phyloP scores from a whole-genome alignment of 1,284 basidiomycete species.

The Ustanciosporium gigantosporum region DNA sequence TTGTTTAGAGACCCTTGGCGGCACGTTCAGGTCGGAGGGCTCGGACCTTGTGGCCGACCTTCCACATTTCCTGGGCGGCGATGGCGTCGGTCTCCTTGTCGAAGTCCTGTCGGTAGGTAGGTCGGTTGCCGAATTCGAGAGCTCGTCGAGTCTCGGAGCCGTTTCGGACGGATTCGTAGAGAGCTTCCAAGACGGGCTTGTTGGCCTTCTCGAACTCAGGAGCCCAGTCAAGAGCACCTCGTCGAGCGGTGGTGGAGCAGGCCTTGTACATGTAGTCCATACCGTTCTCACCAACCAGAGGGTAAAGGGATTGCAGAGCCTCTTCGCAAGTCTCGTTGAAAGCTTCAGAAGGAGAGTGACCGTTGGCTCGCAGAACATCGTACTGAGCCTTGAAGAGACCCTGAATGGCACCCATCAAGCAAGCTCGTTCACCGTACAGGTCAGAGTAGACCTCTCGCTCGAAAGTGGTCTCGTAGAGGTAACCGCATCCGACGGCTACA shows the following conservation, averaged over 20 bases:
- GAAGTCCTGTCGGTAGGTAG: constrained; percentile 91
- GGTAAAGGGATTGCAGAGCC: constrained; percentile 97
- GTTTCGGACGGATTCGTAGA: constrained; percentile 91
- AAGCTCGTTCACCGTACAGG: constrained; percentile 99
- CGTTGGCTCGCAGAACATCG: constrained; percentile 97
- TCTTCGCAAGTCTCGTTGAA: constrained; percentile 99
- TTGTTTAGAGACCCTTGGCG: constrained; percentile 42
- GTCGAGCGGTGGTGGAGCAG: constrained; percentile 97
- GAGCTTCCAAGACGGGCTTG: constrained; percentile 86
- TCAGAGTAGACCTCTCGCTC: constrained; percentile 99
- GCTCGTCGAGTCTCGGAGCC: constrained; percentile 96
- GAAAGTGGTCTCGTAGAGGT: constrained; percentile 98
- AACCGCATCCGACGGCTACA: constrained; percentile 92
- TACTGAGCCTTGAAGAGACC: constrained; percentile 99
- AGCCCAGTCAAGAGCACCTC: constrained; percentile 99
- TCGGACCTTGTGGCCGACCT: constrained; percentile 57
- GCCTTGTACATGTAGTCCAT: constrained; percentile 99
- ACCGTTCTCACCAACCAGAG: constrained; percentile 89
- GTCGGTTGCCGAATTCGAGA: constrained; percentile 90
- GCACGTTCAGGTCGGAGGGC: constrained; percentile 54
- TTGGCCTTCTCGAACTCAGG: constrained; percentile 93
- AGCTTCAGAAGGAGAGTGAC: constrained; percentile 94
- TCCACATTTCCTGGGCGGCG: constrained; percentile 93
- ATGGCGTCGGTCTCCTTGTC: constrained; percentile 93
- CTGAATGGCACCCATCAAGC: constrained; percentile 99